Conservation (phyloP, 2,329 filamentous ascomycete species). For the Colletotrichum kahawae region DNA sequence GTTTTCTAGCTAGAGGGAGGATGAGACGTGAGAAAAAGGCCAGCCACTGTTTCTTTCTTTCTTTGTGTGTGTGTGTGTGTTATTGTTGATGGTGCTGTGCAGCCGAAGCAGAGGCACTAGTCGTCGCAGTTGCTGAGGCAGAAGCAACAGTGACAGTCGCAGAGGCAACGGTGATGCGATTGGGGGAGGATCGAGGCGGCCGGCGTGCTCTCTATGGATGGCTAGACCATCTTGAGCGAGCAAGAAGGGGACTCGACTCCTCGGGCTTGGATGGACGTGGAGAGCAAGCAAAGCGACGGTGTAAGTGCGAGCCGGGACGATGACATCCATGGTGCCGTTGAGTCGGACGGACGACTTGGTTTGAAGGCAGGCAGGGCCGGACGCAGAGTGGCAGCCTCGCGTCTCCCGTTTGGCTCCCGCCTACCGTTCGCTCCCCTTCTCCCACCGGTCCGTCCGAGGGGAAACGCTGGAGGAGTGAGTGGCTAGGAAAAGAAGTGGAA, state of each 20-base stretch:
- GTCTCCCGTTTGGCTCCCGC: background rate
- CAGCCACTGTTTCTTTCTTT: background rate
- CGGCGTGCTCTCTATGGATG: background rate
- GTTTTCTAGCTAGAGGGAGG: background rate
- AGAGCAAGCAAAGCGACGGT: constrained; percentile 9
- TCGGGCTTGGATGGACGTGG: background rate
- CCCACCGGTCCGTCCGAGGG: background rate
- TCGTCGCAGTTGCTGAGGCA: constrained; percentile 1
- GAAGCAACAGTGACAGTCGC: background rate
- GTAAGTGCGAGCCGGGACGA: background rate
- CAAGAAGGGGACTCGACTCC: background rate
- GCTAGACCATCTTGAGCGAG: background rate
- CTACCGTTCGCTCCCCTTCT: background rate
- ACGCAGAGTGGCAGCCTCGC: background rate
- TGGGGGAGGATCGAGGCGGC: background rate
- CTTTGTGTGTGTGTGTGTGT: constrained; percentile 12
- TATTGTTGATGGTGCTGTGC: background rate
- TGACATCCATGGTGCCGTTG: background rate
- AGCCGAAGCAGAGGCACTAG: background rate
- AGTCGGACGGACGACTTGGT: background rate
- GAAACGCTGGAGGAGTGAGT: background rate
- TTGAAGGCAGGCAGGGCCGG: background rate
- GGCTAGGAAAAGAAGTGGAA: background rate
- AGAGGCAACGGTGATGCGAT: background rate
- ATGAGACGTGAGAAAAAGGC: background rate